Percentiles rank a stretch among this genome's conserved stretches.
phyloP scores from a whole-genome alignment of 2,329 filamentous ascomycete genomes.

The Alternaria novae-zelandiae region DNA sequence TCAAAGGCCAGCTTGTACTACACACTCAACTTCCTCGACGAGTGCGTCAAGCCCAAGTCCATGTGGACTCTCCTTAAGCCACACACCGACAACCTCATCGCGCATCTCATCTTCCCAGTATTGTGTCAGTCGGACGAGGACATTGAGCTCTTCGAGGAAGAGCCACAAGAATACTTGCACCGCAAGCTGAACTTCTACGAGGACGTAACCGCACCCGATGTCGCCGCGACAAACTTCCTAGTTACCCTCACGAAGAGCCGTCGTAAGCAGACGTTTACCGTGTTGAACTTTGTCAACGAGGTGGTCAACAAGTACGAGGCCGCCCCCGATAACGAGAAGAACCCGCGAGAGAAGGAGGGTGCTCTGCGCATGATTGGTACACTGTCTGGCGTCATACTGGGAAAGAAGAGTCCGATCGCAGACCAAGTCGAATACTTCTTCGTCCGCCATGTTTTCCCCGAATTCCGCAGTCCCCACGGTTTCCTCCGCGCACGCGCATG shows the following conservation, averaged over 20 bases:
- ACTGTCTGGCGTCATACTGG: slow-evolving; percentile 88
- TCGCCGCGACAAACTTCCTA: slow-evolving; percentile 95
- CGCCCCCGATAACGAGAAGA: slow-evolving; percentile 85
- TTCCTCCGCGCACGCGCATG: slow-evolving; percentile 94
- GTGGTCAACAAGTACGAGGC: slow-evolving; percentile 92
- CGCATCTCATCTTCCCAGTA: slow-evolving; percentile 94
- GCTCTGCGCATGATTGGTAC: slow-evolving; percentile 97
- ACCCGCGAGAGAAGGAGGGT: slow-evolving; percentile 94
- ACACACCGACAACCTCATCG: slow-evolving; percentile 90
- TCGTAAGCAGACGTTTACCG: slow-evolving; percentile 93
- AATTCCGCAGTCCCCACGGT: slow-evolving; percentile 90
- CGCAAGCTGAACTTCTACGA: slow-evolving; percentile 98
- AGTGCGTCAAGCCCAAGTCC: slow-evolving; percentile 94
- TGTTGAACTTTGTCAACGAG: slow-evolving; percentile 92
- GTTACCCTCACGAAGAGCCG: slow-evolving; percentile 92
- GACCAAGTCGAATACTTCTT: slow-evolving; percentile 99
- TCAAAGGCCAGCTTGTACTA: slow-evolving; percentile 94
- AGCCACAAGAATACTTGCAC: slow-evolving; percentile 96
- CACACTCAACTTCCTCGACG: slow-evolving; percentile 92
- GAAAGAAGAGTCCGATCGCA: slow-evolving; percentile 97
- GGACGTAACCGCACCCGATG: slow-evolving; percentile 92
- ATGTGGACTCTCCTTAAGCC: slow-evolving; percentile 96
- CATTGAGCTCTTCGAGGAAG: slow-evolving; percentile 89
- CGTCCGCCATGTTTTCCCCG: slow-evolving; percentile 96
- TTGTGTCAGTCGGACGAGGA: slow-evolving; percentile 92